Evolutionary conservation across 2,329 filamentous ascomycete species (phyloP), one percentile per base, ranked within the genome.

Genomic region (Coleophoma crateriformis): DNA sequence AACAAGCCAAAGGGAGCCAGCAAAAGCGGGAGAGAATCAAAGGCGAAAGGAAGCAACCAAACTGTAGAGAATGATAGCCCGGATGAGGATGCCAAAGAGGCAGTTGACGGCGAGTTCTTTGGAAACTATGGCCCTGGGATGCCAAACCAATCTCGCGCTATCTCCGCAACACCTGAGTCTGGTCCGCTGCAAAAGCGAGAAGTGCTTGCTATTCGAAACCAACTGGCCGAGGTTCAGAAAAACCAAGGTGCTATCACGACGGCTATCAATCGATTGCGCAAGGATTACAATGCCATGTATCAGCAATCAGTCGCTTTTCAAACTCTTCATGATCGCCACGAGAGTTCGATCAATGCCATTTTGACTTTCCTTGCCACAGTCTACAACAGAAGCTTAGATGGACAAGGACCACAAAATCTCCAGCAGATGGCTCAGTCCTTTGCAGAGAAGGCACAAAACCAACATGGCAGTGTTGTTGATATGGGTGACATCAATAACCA

Each of bases 301-400:
- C 86, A 88, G 49, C 90, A 96, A 67, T 91, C 92, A 0, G 79
- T 88, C 41, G 84, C 88, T 50, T 96, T 96, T 65, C 91, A 97
- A 67, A 87, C 82, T 51, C 83, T 95, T 64, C 92, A 97, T 63
- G 90, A 92, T 59, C 85, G 94, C n/a, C 94, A 99, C 63, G 94
- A 99, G 65, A 96, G 92, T 65, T 96, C 92, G 0, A 97, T 99
- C 69, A 97, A 96, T 63, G 92, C 92, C n/a, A 97, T 99, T 54
- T 78, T 99, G 39, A 95, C 91, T 45, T 97, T 99, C 67, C 78
- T 99, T 17, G 94, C 92, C 42, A 97, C 95, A 12, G 92, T 99
- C 39, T 99, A 97, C 70, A 87, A 95, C 55, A 87, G 95, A 62
- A 95, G 90, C 55, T 72, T 99, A 45, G 91, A 96, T 64, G 89